phyloP scores from a whole-genome alignment of 352 stramenopile species.

The Thraustochytrium striatum region DNA sequence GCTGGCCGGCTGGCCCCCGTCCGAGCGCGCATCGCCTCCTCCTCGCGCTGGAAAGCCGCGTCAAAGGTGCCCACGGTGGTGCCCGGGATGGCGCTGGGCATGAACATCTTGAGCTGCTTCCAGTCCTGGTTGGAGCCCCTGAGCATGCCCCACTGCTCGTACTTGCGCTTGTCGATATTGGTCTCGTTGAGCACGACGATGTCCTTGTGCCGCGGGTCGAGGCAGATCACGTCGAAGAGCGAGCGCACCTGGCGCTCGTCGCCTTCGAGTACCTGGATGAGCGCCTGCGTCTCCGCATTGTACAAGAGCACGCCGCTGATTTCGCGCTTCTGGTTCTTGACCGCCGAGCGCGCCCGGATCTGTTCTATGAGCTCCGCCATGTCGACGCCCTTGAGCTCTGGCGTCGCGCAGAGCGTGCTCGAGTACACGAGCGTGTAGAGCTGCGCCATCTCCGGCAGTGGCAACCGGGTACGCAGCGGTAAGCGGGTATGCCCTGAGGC shows the following conservation, averaged over 20 bases:
- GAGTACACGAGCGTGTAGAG: too few relatives aligned
- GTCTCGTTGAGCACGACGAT: neutral
- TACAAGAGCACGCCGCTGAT: neutral
- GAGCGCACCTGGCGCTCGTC: neutral
- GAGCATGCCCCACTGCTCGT: conserved; percentile 27
- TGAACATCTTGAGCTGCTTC: conserved; percentile 3
- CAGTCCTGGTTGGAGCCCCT: neutral
- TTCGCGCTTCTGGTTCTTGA: neutral
- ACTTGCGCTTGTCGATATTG: neutral
- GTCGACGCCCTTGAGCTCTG: too few relatives aligned
- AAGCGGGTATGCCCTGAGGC: too few relatives aligned
- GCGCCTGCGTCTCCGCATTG: neutral
- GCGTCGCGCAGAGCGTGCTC: too few relatives aligned
- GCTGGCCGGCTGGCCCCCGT: too few relatives aligned
- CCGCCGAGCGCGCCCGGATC: neutral
- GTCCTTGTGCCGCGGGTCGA: neutral
- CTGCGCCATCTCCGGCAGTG: too few relatives aligned
- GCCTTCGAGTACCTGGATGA: conserved; percentile 21
- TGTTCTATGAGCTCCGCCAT: neutral
- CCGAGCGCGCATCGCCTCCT: too few relatives aligned
- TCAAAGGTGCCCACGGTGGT: neutral
- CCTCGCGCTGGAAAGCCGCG: too few relatives aligned
- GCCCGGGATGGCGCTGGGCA: neutral
- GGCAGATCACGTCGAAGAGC: neutral
- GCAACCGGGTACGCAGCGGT: too few relatives aligned